phyloP scores from a whole-genome alignment of 768 basidiomycete species.

The Collybia sp. region DNA sequence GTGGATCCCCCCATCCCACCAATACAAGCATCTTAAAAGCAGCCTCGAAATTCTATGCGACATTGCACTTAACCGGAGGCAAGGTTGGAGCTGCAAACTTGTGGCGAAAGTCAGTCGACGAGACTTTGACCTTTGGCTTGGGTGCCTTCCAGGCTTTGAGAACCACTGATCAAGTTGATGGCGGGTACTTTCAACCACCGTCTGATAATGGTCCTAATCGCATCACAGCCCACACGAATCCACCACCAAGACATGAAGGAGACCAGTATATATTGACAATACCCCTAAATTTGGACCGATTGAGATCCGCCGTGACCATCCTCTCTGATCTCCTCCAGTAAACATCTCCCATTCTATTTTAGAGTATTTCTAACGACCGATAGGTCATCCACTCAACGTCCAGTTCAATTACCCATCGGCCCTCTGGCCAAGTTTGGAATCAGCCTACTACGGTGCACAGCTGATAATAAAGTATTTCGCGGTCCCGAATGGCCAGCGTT shows the following conservation, averaged over 20 bases:
- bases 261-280: conserved; percentile 30
- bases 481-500: background rate
- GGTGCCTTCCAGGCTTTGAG: conserved; percentile 52
- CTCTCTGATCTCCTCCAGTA: conserved; percentile 57
- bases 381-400: conserved; percentile 53
- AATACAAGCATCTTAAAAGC: conserved; percentile 34
- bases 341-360: background rate
- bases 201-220: background rate
- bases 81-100: conserved; percentile 68
- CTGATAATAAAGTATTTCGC: conserved; percentile 37
- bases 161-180: conserved; percentile 42
- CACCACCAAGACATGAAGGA: conserved; percentile 2
- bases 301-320: conserved; percentile 48
- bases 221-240: conserved; percentile 2
- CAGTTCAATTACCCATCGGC: conserved; percentile 70
- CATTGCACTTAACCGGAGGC: conserved; percentile 69
- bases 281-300: conserved; percentile 56
- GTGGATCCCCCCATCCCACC: conserved; percentile 40
- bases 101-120: conserved; percentile 76
- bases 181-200: background rate
- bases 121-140: conserved; percentile 64
- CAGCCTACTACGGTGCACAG: conserved; percentile 44
- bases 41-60: conserved; percentile 54
- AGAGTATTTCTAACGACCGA: conserved; percentile 4
- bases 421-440: conserved; percentile 46